A percentile compares a stretch with the other conserved stretches of the same genome.
phyloP scores from a whole-genome alignment of 768 basidiomycete genomes.

The Boletus sp. region DNA sequence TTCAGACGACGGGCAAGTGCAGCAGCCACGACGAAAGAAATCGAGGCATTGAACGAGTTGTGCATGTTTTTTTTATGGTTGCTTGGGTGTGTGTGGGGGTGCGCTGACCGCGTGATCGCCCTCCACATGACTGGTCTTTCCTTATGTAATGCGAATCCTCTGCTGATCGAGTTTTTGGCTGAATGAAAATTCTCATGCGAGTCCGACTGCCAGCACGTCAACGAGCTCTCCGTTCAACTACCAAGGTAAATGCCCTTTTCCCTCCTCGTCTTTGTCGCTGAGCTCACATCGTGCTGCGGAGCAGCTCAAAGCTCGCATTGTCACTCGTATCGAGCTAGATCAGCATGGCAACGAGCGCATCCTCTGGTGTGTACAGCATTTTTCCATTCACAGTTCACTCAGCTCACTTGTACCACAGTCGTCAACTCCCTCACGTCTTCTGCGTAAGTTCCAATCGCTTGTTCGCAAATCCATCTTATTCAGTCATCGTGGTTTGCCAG shows the following conservation, averaged over 20 bases:
- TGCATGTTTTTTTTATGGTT: background rate
- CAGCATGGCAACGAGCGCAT: background rate
- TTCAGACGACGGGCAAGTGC: conserved; percentile 8
- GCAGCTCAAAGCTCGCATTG: conserved; percentile 1
- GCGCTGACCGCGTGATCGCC: background rate
- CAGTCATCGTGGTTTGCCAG: background rate
- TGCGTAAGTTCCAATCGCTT: conserved; percentile 5
- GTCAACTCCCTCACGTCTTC: fast-evolving
- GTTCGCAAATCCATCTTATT: background rate
- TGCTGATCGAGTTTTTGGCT: background rate
- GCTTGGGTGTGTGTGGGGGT: no score
- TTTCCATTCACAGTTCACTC: background rate
- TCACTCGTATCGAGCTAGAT: background rate
- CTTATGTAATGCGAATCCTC: conserved; percentile 20
- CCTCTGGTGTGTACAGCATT: conserved; percentile 7
- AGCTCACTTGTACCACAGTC: background rate
- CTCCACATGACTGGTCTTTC: background rate
- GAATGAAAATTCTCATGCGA: conserved; percentile 22
- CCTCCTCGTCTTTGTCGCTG: background rate
- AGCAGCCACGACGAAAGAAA: conserved; percentile 11
- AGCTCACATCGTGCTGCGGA: background rate
- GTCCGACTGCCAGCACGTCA: conserved; percentile 1
- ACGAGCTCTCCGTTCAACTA: conserved; percentile 4
- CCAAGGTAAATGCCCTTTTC: background rate
- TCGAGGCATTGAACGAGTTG: conserved; percentile 6